phyloP scores from a whole-genome alignment of 257 asterid genomes.

The Apocynum venetum region DNA sequence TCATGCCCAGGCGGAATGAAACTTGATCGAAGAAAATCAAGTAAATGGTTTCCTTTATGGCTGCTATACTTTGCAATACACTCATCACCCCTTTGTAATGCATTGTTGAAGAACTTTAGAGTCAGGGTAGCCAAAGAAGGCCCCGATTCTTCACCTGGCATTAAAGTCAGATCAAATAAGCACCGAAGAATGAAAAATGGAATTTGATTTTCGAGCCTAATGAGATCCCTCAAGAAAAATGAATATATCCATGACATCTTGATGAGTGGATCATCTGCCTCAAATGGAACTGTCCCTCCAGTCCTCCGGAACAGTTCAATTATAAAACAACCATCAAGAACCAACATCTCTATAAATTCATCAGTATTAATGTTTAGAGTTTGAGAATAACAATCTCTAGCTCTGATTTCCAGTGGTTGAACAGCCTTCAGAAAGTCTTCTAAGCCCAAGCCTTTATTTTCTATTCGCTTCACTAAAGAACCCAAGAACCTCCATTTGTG shows the following conservation, averaged over 20 bases:
- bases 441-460: slow-evolving; percentile 22
- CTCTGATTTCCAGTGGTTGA: slow-evolving; percentile 48
- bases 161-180: slow-evolving; percentile 49
- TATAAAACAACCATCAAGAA: slow-evolving; percentile 81
- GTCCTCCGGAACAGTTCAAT: slow-evolving; percentile 68
- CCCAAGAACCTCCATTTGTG: slow-evolving; percentile 88
- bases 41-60: slow-evolving; percentile 54
- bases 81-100: slow-evolving; percentile 43
- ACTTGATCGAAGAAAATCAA: slow-evolving; percentile 74
- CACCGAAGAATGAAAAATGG: slow-evolving; percentile 63
- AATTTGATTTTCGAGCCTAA: slow-evolving; percentile 79
- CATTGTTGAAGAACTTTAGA: slow-evolving; percentile 51
- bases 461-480: slow-evolving; percentile 39
- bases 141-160: slow-evolving; percentile 36
- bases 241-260: slow-evolving; percentile 69
- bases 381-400: slow-evolving; percentile 72
- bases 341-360: slow-evolving; percentile 74
- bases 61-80: slow-evolving; percentile 24
- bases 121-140: slow-evolving; percentile 37
- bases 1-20: slow-evolving; percentile 45
- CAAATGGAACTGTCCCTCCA: slow-evolving; percentile 46
- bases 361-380: slow-evolving; percentile 28
- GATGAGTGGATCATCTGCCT: slow-evolving; percentile 64
- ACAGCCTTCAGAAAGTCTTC: slow-evolving; percentile 48
- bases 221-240: slow-evolving; percentile 58